phyloP scores from a whole-genome alignment of 139 green algal species.

The Closterium sp. region DNA sequence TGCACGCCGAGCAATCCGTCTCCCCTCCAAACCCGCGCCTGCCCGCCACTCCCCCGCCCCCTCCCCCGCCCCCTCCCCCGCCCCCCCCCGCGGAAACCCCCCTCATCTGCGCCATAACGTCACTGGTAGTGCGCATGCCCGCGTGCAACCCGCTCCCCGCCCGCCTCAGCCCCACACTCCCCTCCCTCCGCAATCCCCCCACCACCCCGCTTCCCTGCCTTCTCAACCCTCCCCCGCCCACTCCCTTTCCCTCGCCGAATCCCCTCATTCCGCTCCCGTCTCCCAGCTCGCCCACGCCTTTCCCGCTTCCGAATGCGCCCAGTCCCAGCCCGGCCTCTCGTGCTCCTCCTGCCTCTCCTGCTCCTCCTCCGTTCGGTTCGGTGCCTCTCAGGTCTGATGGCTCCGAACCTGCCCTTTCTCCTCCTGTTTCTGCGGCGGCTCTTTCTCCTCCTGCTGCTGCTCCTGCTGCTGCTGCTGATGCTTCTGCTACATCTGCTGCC shows the following conservation, averaged over 20 bases:
- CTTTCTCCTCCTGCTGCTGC: background rate
- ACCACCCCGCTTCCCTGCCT: background rate
- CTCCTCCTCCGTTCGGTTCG: background rate
- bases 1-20: background rate
- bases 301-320: background rate
- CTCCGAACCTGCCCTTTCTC: background rate
- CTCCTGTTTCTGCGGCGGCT: background rate
- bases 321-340: background rate
- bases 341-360: background rate
- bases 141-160: background rate
- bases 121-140: background rate
- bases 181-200: background rate
- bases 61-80: background rate
- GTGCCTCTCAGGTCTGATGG: background rate
- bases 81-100: too few relatives aligned
- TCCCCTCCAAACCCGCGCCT: background rate
- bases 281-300: too few relatives aligned
- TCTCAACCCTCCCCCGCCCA: background rate
- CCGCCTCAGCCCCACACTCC: background rate
- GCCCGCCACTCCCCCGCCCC: background rate
- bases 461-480: background rate
- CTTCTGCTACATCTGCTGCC: background rate
- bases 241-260: background rate
- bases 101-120: background rate
- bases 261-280: background rate